Percentiles rank a stretch among this genome's conserved stretches.
Conservation (phyloP, 805 yeast species). For the Sugiyamaella valdiviana region DNA sequence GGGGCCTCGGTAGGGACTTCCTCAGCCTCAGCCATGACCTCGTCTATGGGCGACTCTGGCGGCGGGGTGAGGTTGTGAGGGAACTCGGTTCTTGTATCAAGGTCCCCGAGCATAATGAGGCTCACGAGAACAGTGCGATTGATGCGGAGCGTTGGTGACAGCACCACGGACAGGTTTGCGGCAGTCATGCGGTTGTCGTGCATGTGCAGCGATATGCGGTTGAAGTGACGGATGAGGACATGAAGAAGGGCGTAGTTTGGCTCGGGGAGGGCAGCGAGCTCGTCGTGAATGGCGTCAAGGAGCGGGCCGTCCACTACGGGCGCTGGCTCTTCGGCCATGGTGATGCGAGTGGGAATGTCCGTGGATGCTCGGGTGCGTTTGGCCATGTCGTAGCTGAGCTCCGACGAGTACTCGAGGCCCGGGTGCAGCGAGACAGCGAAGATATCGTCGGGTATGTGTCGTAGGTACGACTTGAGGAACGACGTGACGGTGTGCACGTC, state of each 20-base stretch:
- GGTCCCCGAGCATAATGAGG: conserved; percentile 16
- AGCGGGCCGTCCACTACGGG: not conserved
- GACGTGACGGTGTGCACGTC: conserved; percentile 31
- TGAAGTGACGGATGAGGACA: conserved; percentile 25
- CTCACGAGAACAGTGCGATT: conserved; percentile 20
- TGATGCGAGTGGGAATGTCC: not conserved
- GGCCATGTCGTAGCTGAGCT: not conserved
- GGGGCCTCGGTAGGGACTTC: too few species aligned
- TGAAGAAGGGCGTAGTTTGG: conserved; percentile 23
- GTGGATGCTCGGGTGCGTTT: not conserved
- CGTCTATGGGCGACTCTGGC: not conserved
- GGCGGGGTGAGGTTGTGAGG: not conserved
- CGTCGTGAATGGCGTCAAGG: conserved; percentile 15
- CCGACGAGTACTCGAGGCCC: not conserved
- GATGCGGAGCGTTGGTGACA: conserved; percentile 30
- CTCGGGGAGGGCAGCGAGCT: conserved; percentile 14
- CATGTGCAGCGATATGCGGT: conserved; percentile 17
- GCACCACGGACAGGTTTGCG: conserved; percentile 26
- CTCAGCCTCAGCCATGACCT: too few species aligned
- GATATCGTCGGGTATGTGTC: conserved; percentile 27
- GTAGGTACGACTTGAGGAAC: conserved; percentile 25
- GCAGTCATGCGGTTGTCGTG: conserved; percentile 26
- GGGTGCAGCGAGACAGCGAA: conserved; percentile 12
- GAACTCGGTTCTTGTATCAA: not conserved
- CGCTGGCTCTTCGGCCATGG: not conserved